These are phyloP conservation scores for Coniosporium tulheliwenetii DNA, from an alignment of 2,329 filamentous ascomycete species.

Conservation along the genomic window DNA sequence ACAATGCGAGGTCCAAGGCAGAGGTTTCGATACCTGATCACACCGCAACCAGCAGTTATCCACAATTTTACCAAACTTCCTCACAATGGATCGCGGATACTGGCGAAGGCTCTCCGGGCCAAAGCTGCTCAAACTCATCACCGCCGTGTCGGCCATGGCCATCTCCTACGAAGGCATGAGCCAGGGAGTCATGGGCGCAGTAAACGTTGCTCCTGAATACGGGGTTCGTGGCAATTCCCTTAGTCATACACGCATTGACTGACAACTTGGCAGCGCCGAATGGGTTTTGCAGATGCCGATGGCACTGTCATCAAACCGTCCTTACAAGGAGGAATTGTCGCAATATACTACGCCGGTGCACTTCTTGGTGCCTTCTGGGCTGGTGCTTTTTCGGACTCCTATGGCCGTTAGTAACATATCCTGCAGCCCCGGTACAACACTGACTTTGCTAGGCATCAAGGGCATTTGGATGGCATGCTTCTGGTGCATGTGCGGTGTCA, in stretches of 20 bases:
- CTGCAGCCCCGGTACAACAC: too few species aligned
- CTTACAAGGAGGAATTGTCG: slow-evolving; percentile 4
- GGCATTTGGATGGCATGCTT: slow-evolving; percentile 10
- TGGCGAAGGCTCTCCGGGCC: neutral
- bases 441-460: slow-evolving; percentile 8
- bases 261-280: too few species aligned
- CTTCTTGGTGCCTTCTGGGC: slow-evolving; percentile 6
- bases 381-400: too few species aligned
- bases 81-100: too few species aligned
- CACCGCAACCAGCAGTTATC: too few species aligned
- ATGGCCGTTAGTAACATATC: too few species aligned
- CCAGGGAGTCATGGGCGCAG: slow-evolving; percentile 14
- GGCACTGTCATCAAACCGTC: slow-evolving; percentile 8
- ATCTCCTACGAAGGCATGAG: slow-evolving; percentile 14
- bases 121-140: slow-evolving; percentile 4
- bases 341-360: slow-evolving; percentile 4
- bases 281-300: neutral
- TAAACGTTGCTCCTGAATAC: slow-evolving; percentile 13
- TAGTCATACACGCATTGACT: neutral
- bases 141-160: slow-evolving; percentile 4
- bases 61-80: too few species aligned
- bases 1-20: too few species aligned
- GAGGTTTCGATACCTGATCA: too few species aligned
- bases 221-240: slow-evolving; percentile 5
- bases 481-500: slow-evolving; percentile 9